Evolutionary conservation across 225 moss, liverwort and hornwort genomes (phyloP), one percentile per base, ranked within the genome.

Genomic region (Anthoceros angustus): DNA sequence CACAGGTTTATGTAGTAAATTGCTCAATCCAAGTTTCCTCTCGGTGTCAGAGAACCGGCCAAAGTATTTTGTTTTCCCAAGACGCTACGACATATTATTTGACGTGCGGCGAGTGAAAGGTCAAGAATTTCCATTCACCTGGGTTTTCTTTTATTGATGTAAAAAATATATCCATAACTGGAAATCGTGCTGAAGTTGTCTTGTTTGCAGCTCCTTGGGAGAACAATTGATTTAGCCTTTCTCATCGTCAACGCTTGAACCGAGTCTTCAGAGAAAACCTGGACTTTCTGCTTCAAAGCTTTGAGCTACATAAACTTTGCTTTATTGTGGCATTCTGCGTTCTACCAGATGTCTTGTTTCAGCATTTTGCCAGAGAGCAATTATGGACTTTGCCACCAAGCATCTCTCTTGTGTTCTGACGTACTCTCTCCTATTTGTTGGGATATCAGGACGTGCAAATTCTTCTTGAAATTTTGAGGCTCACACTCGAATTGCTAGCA

Each of bases 261-360:
- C 91, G 88, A 69, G 88, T 98, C 49, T 87, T 91, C 41, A 75
- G 95, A 74, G 95, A 98, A 71, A 98, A 98, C 66, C 75, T 98
- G 5, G 95, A 98, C 70, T 87, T 88, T 67, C 70, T 98, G 55
- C 77, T 98, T 43, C 91, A 98, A 72, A 85, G 95, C 71, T 98
- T 98, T 74, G 95, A 98, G 78, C 86, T 91, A 38, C 91, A 98
- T 70, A 88, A 98, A 67, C 88, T 98, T 16, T 87, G 91, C 68
- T 77, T 80, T 72, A 80, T 98, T 66, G 91, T 98, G 88, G 95
- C 88, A 76, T 62, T 81, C 7, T 55, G n/a, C 23, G 5, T 48
- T 48, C 2, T 48, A 48, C 46, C 46, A 18, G 2, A 6, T n/a
- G n/a, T n/a, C n/a, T 48, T 48, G 46, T 48, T 12, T 12, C 46